phyloP scores from a whole-genome alignment of 257 asterid genomes.

The Solanum lignicaule region DNA sequence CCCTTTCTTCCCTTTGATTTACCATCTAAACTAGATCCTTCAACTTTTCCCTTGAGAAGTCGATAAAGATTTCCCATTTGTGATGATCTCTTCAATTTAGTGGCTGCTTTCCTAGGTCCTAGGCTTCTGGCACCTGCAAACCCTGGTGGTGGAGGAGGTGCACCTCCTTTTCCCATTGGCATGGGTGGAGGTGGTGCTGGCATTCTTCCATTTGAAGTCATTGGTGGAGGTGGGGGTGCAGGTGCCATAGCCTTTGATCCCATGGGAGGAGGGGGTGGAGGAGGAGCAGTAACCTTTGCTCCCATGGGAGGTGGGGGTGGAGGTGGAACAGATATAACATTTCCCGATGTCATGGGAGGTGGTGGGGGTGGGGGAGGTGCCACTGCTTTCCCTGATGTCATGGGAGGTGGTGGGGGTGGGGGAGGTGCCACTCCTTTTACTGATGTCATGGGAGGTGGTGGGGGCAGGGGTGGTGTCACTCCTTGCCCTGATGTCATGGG shows the following conservation, averaged over 20 bases:
- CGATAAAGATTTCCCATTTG: conserved; percentile 87
- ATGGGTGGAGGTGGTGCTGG: conserved; percentile 44
- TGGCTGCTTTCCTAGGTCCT: conserved; percentile 39
- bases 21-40: conserved; percentile 46
- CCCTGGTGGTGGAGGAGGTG: conserved; percentile 77
- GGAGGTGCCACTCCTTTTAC: not conserved
- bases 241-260: conserved; percentile 9
- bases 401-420: conserved; percentile 15
- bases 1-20: conserved; percentile 48
- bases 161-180: conserved; percentile 21
- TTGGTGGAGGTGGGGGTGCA: conserved; percentile 45
- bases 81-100: conserved; percentile 76
- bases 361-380: conserved; percentile 26
- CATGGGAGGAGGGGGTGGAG: conserved; percentile 23
- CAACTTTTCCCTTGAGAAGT: conserved; percentile 78
- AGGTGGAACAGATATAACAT: conserved; percentile 7
- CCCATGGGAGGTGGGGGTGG: conserved; percentile 13
- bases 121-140: conserved; percentile 22
- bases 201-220: conserved; percentile 17
- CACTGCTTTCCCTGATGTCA: not conserved
- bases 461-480: conserved; percentile 11
- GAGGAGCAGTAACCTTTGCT: not conserved
- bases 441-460: not conserved
- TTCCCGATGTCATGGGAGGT: not conserved
- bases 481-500: not conserved